These are phyloP conservation scores for Colletotrichum sp. DNA, from an alignment of 2,329 filamentous ascomycete genomes.

Conservation along the genomic window DNA sequence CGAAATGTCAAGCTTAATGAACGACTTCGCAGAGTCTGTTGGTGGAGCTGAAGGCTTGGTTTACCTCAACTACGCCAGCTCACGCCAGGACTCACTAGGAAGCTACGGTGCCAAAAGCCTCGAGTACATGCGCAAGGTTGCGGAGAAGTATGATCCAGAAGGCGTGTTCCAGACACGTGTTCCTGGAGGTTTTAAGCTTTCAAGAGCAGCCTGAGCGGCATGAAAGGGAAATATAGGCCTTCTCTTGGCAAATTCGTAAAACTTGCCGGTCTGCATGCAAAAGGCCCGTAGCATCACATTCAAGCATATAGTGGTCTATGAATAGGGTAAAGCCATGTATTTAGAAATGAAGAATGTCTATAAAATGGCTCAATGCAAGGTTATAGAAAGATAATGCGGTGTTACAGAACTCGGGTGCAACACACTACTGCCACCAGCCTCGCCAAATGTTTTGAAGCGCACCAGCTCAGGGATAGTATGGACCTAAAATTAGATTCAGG, in stretches of 20 bases:
- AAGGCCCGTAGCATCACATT: no score
- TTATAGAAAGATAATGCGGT: no score
- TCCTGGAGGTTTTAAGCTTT: conserved; percentile 35
- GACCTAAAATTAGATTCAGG: no score
- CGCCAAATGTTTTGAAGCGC: no score
- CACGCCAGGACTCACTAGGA: conserved; percentile 29
- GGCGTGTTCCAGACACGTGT: conserved; percentile 33
- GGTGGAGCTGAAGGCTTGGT: conserved; percentile 28
- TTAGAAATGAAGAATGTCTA: no score
- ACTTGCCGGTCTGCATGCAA: no score
- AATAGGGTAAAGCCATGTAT: no score
- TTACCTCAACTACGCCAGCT: conserved; percentile 37
- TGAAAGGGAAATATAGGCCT: fast-evolving
- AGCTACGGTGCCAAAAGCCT: conserved; percentile 32
- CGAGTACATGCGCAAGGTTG: conserved; percentile 28
- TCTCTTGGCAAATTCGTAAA: not conserved
- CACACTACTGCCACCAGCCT: no score
- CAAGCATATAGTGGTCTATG: no score
- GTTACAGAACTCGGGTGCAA: no score
- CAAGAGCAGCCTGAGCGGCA: not conserved
- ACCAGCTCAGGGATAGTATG: no score
- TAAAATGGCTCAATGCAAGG: no score
- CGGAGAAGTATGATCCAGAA: conserved; percentile 31
- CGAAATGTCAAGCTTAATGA: conserved; percentile 19
- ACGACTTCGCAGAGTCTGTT: conserved; percentile 25